Percentiles rank a stretch among this genome's conserved stretches.
These are phyloP conservation scores for Thelonectria olida DNA, from an alignment of 2,329 filamentous ascomycete genomes.

Conservation along the genomic window DNA sequence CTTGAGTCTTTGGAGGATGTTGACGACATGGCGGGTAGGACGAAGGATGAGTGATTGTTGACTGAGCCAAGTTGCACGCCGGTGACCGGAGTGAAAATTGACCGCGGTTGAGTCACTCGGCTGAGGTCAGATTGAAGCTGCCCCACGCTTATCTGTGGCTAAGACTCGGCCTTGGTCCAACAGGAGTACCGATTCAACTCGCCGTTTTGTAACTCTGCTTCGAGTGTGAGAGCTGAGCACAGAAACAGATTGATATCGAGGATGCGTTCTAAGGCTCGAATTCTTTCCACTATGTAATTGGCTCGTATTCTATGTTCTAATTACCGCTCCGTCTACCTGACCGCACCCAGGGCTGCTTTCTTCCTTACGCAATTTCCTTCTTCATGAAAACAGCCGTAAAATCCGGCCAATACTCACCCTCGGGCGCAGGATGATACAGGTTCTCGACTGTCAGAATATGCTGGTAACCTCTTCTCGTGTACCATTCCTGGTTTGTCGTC, in stretches of 20 bases:
- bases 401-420: neutral
- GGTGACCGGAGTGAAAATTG: no score
- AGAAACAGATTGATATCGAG: no score
- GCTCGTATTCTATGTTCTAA: no score
- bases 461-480: slow-evolving; percentile 38
- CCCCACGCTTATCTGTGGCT: neutral
- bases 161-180: no score
- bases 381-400: slow-evolving; percentile 23
- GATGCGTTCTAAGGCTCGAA: no score
- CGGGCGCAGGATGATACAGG: slow-evolving; percentile 17
- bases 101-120: no score
- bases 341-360: no score
- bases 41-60: neutral
- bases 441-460: slow-evolving; percentile 32
- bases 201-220: no score
- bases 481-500: slow-evolving; percentile 43
- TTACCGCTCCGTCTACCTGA: no score
- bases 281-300: no score
- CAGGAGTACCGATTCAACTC: no score
- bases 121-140: neutral
- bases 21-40: neutral
- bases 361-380: slow-evolving; percentile 12
- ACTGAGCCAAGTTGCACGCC: neutral
- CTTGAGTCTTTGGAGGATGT: neutral
- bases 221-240: no score